Base-by-base conservation (phyloP, 1,284 basidiomycete genomes). In the Heterobasidion occidentale region DNA sequence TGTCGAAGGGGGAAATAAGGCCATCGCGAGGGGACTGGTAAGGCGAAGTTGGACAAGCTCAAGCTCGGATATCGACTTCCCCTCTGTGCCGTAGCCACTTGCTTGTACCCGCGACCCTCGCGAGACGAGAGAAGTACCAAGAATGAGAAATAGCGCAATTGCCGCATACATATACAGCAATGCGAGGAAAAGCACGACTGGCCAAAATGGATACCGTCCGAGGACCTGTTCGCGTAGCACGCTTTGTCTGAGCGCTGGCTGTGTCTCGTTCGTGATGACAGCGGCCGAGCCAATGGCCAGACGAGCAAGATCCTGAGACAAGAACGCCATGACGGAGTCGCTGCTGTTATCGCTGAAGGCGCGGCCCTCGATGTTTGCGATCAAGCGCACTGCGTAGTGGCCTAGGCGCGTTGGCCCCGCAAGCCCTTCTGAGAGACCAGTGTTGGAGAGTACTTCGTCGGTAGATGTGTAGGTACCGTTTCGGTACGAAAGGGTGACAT, bases 391-490 rank as follows among this genome's bases (percentile, higher is more conserved):
- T n/a, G 8, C 17, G 36, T 38, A 51, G 27, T 35, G 49, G 11
- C 54, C 50, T 9, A 52, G 36, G 9, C 48, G 54, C 9, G 49
- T 46, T 19, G 53, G 58, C 44, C 52, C 57, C 17, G 50, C 52
- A n/a, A 59, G 61, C 52, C 48, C 60, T 7, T 47, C 55, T 3
- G 17, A 56, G 27, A 51, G 54, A 20, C n/a, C 57, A 36, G 60
- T 55, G 42, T 53, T 45, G 7, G 52, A 45, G 7, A 53, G 34
- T 9, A 12, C 38, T 44, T 44, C 52, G 38, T 45, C 20, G 19
- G 33, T 20, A 7, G 20, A 27, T n/a, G 38, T 14, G 52, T 53
- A 53, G 3, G 42, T 36, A 8, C 52, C 52, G 20, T 53, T 53
- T 9, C 12, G 17, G 44, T 53, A 53, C 5, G 15, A 12, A 12